Conservation (phyloP, 768 basidiomycete species). For the Russula virescens region DNA sequence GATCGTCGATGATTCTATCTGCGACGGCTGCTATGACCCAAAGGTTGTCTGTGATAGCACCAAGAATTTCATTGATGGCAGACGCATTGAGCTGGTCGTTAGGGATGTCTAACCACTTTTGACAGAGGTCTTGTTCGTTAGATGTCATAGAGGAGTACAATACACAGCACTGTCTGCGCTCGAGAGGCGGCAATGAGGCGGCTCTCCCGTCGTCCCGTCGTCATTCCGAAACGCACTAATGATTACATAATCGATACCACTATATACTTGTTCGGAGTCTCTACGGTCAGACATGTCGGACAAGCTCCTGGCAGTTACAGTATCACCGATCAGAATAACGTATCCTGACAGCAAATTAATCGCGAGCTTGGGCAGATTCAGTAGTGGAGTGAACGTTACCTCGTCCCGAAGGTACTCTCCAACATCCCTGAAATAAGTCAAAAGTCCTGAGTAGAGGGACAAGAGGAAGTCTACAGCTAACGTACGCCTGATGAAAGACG, state of each 20-base stretch:
- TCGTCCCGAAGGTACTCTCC: conserved; percentile 98
- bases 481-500: conserved; percentile 97
- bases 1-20: conserved; percentile 59
- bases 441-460: background rate
- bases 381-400: conserved; percentile 36
- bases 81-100: conserved; percentile 55
- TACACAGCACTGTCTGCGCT: too few relatives aligned
- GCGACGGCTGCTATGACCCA: conserved; percentile 75
- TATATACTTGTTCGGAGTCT: too few relatives aligned
- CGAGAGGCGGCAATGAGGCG: too few relatives aligned
- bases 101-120: conserved; percentile 50
- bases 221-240: too few relatives aligned
- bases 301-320: too few relatives aligned
- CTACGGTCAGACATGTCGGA: too few relatives aligned
- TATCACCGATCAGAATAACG: conserved; percentile 49
- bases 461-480: conserved; percentile 6
- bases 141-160: conserved; percentile 7
- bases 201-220: too few relatives aligned
- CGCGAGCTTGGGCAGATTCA: background rate
- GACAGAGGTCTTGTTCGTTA: conserved; percentile 27
- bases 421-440: conserved; percentile 60
- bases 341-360: conserved; percentile 47
- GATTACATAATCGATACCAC: too few relatives aligned
- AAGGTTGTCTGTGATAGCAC: conserved; percentile 53
- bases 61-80: conserved; percentile 43